Evolutionary conservation across 1,284 basidiomycete genomes (phyloP).

Genomic region (Leccinum pallidistipes): DNA sequence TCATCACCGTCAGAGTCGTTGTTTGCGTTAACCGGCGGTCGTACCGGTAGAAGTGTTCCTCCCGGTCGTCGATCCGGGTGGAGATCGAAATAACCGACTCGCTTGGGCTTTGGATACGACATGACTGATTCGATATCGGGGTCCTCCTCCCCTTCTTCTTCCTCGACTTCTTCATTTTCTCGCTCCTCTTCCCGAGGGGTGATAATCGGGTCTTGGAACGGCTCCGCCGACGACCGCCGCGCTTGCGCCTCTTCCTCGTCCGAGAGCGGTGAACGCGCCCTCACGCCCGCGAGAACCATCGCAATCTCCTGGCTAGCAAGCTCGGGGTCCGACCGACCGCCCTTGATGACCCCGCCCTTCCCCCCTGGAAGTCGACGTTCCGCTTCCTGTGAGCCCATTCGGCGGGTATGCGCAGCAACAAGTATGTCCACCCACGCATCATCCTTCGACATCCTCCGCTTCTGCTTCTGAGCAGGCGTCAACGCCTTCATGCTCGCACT

Average conservation of each 20-base stretch:
- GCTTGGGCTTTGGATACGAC: slow-evolving; percentile 38
- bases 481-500: slow-evolving; percentile 27
- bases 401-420: slow-evolving; percentile 61
- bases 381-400: slow-evolving; percentile 62
- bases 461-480: slow-evolving; percentile 43
- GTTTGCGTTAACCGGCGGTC: slow-evolving; percentile 32
- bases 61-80: slow-evolving; percentile 53
- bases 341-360: slow-evolving; percentile 30
- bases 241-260: slow-evolving; percentile 34
- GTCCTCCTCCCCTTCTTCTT: slow-evolving; percentile 39
- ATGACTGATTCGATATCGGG: slow-evolving; percentile 35
- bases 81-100: slow-evolving; percentile 69
- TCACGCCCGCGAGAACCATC: slow-evolving; percentile 65
- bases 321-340: slow-evolving; percentile 61
- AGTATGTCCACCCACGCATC: slow-evolving; percentile 86
- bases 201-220: slow-evolving; percentile 3
- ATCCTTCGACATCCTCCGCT: slow-evolving; percentile 56
- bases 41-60: slow-evolving; percentile 25
- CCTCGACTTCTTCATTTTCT: slow-evolving; percentile 6
- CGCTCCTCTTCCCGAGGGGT: slow-evolving; percentile 11
- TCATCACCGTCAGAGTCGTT: slow-evolving; percentile 36
- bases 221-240: slow-evolving; percentile 7
- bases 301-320: slow-evolving; percentile 70
- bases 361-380: slow-evolving; percentile 36
- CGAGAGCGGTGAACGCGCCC: slow-evolving; percentile 51